Percentiles rank a stretch among this genome's conserved stretches.
Evolutionary conservation across 2,329 filamentous ascomycete genomes (phyloP).

Genomic region (Juglanconis sp.): DNA sequence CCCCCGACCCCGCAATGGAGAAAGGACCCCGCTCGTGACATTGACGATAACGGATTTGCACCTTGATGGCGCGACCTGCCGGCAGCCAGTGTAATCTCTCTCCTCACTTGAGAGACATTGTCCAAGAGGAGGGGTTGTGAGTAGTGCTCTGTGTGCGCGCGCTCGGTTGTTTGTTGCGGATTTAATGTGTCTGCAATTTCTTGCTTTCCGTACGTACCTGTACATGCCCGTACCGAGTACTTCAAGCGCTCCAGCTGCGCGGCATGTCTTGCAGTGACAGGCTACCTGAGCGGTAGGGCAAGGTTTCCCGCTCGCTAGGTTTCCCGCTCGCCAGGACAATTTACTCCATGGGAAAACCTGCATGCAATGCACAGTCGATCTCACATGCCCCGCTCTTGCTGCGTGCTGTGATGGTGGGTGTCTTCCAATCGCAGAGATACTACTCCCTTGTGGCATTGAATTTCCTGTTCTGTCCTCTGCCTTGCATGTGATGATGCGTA

Average conservation of each 20-base stretch:
- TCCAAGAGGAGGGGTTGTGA: neutral
- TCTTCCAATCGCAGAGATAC: neutral
- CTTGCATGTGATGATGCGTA: neutral
- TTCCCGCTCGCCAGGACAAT: neutral
- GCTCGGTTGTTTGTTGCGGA: neutral
- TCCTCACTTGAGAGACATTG: neutral
- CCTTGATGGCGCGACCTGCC: neutral
- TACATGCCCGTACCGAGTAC: too few species aligned
- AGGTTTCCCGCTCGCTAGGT: neutral
- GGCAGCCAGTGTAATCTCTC: neutral
- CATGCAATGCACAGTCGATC: neutral
- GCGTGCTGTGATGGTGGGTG: neutral
- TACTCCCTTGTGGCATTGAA: neutral
- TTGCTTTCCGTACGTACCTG: neutral
- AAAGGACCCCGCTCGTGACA: neutral
- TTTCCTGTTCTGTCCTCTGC: neutral
- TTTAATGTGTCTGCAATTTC: neutral
- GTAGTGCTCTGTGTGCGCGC: neutral
- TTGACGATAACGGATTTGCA: neutral
- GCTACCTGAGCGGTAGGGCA: neutral
- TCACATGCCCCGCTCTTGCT: neutral
- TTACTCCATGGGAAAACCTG: neutral
- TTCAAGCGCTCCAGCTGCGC: too few species aligned
- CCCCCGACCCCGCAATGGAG: neutral
- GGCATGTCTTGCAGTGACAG: neutral